Base-by-base conservation (phyloP, 2,329 filamentous ascomycete species). In the Capronia epimyces region DNA sequence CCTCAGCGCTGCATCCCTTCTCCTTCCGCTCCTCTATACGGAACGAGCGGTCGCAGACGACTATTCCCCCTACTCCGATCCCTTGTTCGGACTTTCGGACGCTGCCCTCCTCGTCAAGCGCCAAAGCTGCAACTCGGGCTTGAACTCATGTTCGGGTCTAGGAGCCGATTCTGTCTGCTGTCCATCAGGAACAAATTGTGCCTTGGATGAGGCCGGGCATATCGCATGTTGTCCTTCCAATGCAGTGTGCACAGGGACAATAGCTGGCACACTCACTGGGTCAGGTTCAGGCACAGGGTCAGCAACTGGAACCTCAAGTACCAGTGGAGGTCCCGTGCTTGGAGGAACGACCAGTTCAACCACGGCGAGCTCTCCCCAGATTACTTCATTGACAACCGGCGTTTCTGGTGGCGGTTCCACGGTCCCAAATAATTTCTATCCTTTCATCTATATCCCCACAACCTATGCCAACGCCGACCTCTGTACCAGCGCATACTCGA, bases 171-270 rank as follows among this genome's bases (percentile, higher is more conserved):
- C 71, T 32, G 71, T 79, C 48, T 84, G 81, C 70, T 84, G 81
- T 65, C 68, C 68, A 27, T 66, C 68, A 34, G 71, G 69, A 43
- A 73, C 77, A 18, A 69, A 73, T 50, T 84, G 81, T 67, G 73
- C 75, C 36, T 71, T 73, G 44, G 81, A 84, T 65, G 66, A 67
- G 34, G 76, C 73, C 31, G 73, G 79, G 47, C 71, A 81, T 54
- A 75, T 83, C 47, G 81, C 80, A 20, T 84, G 81, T 70, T 84
- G 81, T 66, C 79, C 79, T 0, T 71, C 67, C 21, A 74, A 76
- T 44, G 75, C 76, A 12, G 74, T 69, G 22, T 84, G 81, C 61
- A 82, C 80, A 0, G 81, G 81, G 1, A 74, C 70, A 7, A 70
- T 82, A 40, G 59, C 46, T 21, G 60, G 60, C 18, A 52, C 55